Evolutionary conservation across 768 basidiomycete genomes (phyloP).

Genomic region (Cyclocybe aegerita): DNA sequence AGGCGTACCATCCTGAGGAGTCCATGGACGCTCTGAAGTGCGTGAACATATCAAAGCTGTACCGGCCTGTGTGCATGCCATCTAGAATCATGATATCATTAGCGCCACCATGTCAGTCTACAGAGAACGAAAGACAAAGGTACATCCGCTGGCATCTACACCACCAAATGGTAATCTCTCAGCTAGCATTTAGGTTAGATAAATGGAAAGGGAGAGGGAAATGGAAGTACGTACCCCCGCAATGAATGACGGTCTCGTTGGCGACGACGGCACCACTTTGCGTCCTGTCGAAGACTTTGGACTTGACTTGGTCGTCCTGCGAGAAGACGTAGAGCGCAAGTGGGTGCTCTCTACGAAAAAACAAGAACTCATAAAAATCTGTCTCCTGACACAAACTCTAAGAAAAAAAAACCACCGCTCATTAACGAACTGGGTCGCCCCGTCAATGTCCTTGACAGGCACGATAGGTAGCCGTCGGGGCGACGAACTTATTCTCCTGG

Average conservation of each 20-base stretch:
- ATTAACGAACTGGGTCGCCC: slow-evolving; percentile 70
- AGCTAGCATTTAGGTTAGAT: slow-evolving; percentile 25
- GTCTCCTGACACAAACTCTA: neutral
- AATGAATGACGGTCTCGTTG: slow-evolving; percentile 71
- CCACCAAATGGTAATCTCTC: slow-evolving; percentile 76
- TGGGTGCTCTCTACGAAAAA: slow-evolving; percentile 57
- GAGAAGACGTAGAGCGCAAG: slow-evolving; percentile 80
- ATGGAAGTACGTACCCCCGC: slow-evolving; percentile 41
- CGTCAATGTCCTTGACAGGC: slow-evolving; percentile 64
- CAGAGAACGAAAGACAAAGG: slow-evolving; percentile 21
- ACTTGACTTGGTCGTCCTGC: slow-evolving; percentile 53
- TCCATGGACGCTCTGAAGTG: slow-evolving; percentile 64
- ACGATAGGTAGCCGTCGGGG: slow-evolving; percentile 79
- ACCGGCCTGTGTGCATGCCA: slow-evolving; percentile 73
- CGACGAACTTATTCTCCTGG: slow-evolving; percentile 56
- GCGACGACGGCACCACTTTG: slow-evolving; percentile 67
- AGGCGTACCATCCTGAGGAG: slow-evolving; percentile 54
- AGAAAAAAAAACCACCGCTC: slow-evolving; percentile 38
- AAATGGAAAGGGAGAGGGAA: neutral
- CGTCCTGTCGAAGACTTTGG: slow-evolving; percentile 69
- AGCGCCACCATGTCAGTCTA: neutral
- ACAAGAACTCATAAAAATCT: neutral
- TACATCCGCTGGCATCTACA: slow-evolving; percentile 70
- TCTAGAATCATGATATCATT: slow-evolving; percentile 25
- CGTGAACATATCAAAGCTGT: slow-evolving; percentile 75